Percentiles rank a stretch among this genome's conserved stretches.
phyloP scores from a whole-genome alignment of 495 filamentous ascomycete species.

The Aspergillus nanangensis region DNA sequence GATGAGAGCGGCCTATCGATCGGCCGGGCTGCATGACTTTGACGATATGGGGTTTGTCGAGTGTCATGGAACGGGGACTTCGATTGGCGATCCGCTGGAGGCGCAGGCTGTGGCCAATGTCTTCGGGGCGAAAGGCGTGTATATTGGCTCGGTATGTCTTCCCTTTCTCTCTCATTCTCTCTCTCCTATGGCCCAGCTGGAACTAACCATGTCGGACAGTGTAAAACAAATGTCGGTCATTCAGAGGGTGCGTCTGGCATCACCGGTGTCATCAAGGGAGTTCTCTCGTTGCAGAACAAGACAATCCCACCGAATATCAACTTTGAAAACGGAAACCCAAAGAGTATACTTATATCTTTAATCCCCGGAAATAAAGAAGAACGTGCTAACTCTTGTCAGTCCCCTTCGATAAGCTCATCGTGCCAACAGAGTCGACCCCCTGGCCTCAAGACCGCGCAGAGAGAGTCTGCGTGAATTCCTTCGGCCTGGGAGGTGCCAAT shows the following conservation, averaged over 20 bases:
- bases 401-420: too few relatives aligned
- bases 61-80: too few relatives aligned
- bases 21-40: slow-evolving; percentile 28
- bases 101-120: too few relatives aligned
- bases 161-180: neutral
- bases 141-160: slow-evolving; percentile 34
- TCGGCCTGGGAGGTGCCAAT: slow-evolving; percentile 28
- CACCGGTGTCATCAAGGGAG: slow-evolving; percentile 35
- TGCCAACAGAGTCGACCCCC: neutral
- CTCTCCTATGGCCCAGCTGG: too few relatives aligned
- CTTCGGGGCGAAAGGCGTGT: too few relatives aligned
- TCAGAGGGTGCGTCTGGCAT: slow-evolving; percentile 26
- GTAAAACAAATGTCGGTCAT: slow-evolving; percentile 32
- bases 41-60: slow-evolving; percentile 37
- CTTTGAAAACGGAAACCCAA: too few relatives aligned
- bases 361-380: slow-evolving; percentile 16
- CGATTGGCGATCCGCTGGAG: too few relatives aligned
- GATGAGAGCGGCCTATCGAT: slow-evolving; percentile 37
- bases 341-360: slow-evolving; percentile 12
- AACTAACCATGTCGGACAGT: too few relatives aligned
- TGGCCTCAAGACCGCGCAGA: slow-evolving; percentile 25
- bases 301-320: slow-evolving; percentile 32
- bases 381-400: neutral
- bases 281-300: slow-evolving; percentile 35
- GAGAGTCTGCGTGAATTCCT: slow-evolving; percentile 20